phyloP scores from a whole-genome alignment of 805 yeast genomes.

The Clavispora carvajalis region DNA sequence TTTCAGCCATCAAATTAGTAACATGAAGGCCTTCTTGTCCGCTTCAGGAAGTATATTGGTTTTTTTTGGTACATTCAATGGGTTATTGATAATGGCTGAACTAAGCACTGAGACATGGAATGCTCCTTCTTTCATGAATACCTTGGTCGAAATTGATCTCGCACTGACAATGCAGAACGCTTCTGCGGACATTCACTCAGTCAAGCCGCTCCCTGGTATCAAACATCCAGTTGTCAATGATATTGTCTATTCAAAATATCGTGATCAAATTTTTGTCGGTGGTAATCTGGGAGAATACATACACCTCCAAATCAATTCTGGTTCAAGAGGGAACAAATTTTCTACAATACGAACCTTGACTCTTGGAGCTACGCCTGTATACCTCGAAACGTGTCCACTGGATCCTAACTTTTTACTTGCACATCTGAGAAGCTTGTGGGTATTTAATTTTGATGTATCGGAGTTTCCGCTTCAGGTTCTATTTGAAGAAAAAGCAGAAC shows the following conservation, averaged over 20 bases:
- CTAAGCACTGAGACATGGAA: neutral
- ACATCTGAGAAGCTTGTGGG: slow-evolving; percentile 26
- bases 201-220: too few species aligned
- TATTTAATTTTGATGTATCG: slow-evolving; percentile 24
- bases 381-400: slow-evolving; percentile 9
- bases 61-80: neutral
- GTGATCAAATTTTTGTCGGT: slow-evolving; percentile 20
- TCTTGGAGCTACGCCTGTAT: slow-evolving; percentile 25
- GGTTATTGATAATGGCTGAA: neutral
- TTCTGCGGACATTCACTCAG: neutral
- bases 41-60: neutral
- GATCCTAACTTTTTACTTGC: slow-evolving; percentile 22
- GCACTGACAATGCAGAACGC: too few species aligned
- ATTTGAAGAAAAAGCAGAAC: slow-evolving; percentile 33
- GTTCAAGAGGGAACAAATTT: neutral
- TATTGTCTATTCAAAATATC: neutral
- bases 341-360: slow-evolving; percentile 15
- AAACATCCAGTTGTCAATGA: slow-evolving; percentile 7
- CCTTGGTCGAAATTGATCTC: neutral
- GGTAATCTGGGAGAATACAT: slow-evolving; percentile 29
- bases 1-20: neutral
- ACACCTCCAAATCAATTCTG: slow-evolving; percentile 9
- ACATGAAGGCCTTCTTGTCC: neutral
- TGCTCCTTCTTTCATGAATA: neutral
- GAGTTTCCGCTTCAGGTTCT: slow-evolving; percentile 24